Evolutionary conservation across 2,329 filamentous ascomycete genomes (phyloP).

Genomic region (Colletotrichum sojae): DNA sequence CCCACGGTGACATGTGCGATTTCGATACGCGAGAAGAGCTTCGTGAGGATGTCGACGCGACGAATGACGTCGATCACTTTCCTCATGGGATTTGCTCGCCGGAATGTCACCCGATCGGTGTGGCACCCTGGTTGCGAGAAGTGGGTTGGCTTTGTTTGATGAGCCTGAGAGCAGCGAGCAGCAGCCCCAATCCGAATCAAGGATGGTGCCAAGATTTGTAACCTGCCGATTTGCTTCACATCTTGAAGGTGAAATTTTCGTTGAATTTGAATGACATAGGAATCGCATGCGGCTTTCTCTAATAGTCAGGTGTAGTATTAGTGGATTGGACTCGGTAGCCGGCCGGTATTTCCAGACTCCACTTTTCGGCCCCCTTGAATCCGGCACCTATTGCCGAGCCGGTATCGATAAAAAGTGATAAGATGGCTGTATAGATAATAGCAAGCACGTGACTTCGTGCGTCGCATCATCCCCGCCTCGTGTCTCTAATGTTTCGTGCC

Average conservation of each 20-base stretch:
- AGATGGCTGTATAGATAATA: too few relatives aligned
- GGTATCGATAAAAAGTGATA: not conserved
- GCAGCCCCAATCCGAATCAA: constrained; percentile 21
- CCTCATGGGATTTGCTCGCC: constrained; percentile 7
- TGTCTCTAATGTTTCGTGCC: not conserved
- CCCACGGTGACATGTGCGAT: not conserved
- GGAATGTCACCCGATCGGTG: constrained; percentile 17
- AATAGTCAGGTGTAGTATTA: not conserved
- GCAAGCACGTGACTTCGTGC: constrained; percentile 10
- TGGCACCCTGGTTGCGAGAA: not conserved
- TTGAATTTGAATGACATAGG: not conserved
- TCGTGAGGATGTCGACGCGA: not conserved
- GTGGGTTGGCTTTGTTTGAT: not conserved
- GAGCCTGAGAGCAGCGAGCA: not conserved
- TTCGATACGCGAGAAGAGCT: not conserved
- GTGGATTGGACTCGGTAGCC: not conserved
- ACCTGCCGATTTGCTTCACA: not conserved
- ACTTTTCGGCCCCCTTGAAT: not conserved
- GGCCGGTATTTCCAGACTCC: constrained; percentile 1
- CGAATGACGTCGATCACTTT: constrained; percentile 25
- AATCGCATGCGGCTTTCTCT: not conserved
- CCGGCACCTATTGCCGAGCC: not conserved
- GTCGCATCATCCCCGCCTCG: not conserved
- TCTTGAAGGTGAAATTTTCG: not conserved
- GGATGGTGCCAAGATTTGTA: not conserved